Base-by-base conservation (phyloP, 768 basidiomycete genomes). In the Hygrocybe punicea region DNA sequence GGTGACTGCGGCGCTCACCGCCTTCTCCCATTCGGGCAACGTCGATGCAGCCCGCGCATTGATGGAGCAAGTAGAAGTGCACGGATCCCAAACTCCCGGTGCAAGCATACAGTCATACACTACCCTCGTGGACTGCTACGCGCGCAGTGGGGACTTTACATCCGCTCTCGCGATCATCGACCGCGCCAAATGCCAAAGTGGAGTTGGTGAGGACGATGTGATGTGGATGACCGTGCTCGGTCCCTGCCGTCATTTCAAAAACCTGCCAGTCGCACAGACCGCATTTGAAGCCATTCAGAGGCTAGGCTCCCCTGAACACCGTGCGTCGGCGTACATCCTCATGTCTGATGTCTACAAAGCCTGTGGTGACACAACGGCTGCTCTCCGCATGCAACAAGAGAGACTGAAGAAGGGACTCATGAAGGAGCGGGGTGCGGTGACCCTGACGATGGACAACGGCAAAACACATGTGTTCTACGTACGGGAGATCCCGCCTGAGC, bases 161-260 rank as follows among this genome's bases (percentile, higher is more conserved):
- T 63, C 63, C 49, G 63, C 63, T 48, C 59, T 64, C 51, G 62
- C 62, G 47, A 62, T 62, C 57, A 64, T 64, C 59, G 63, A 64
- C 55, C 63, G 61, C 46, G 62, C 63, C 56, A 62, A 64, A 59
- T 57, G 50, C 57, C 63, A 64, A 62, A 57, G 55, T 48, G 23
- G 47, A 23, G 58, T 60, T 53, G 62, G 63, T 60, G 63, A 64
- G 52, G 63, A 64, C 42, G 63, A 60, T 37, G 63, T 64, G 59
- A 64, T 64, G 62, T 64, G 63, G 63, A 64, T 64, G 62, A 63
- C 62, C 34, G 63, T 64, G 44, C 62, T 63, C 49, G 62, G 63
- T 58, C 63, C 63, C 52, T 64, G 63, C 62, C 62, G 62, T 57
- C 63, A 53, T 60, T 64, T 64, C 62, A 64, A 64, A 59, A 63